These are phyloP conservation scores for Zanthoxylum bungeanum DNA, from an alignment of 345 rosid genomes.

Conservation along the genomic window DNA sequence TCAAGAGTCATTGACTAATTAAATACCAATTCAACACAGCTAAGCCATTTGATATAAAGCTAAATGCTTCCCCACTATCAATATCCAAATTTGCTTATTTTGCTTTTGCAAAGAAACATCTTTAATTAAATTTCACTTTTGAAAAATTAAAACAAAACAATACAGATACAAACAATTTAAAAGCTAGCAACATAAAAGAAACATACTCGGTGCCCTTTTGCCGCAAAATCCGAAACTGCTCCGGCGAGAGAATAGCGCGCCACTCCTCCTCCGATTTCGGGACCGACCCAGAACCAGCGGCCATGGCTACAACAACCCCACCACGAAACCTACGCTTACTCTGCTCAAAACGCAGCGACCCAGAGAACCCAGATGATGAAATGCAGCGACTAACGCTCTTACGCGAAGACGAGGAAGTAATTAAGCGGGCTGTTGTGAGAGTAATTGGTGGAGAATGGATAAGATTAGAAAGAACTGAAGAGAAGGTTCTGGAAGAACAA, in stretches of 20 bases:
- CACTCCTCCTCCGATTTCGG: conserved; percentile 89
- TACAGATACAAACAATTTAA: too few species aligned
- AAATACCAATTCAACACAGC: not conserved
- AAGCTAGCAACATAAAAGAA: too few species aligned
- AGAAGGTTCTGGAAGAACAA: conserved; percentile 17
- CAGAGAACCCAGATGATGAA: conserved; percentile 20
- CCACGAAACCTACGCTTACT: conserved; percentile 43
- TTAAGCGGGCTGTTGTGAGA: not conserved
- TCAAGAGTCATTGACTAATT: not conserved
- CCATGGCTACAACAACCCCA: conserved; percentile 49
- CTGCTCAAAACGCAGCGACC: conserved; percentile 18
- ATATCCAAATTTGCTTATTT: too few species aligned
- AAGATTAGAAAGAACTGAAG: not conserved
- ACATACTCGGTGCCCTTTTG: conserved; percentile 88
- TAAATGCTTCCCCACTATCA: not conserved
- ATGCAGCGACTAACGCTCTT: conserved; percentile 15
- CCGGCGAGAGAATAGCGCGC: conserved; percentile 80
- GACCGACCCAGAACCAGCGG: conserved; percentile 51
- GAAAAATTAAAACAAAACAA: too few species aligned
- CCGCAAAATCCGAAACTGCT: conserved; percentile 78
- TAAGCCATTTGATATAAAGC: not conserved
- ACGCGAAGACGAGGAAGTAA: conserved; percentile 1
- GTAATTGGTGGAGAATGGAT: not conserved
- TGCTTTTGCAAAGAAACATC: not conserved
- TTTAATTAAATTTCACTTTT: too few species aligned